phyloP scores from a whole-genome alignment of 148 eudicot species.

The Heliosperma pusillum region DNA sequence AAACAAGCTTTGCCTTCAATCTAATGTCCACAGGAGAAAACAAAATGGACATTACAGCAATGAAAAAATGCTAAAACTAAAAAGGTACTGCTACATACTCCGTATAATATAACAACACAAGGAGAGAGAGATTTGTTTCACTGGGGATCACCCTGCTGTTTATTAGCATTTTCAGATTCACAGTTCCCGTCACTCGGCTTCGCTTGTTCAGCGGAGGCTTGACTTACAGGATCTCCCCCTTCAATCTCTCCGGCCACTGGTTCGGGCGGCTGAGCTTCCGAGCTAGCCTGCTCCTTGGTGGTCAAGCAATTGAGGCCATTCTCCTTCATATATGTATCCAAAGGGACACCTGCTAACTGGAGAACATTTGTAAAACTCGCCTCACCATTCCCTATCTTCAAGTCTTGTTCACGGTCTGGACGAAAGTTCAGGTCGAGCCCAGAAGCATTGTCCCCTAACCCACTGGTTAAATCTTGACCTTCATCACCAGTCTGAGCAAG shows the following conservation, averaged over 20 bases:
- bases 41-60: conserved; percentile 17
- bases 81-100: background rate
- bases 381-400: conserved; percentile 11
- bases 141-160: conserved; percentile 17
- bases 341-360: conserved; percentile 48
- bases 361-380: conserved; percentile 51
- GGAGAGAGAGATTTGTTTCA: conserved; percentile 4
- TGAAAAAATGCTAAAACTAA: conserved; percentile 14
- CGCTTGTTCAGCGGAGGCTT: conserved; percentile 12
- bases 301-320: conserved; percentile 50
- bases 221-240: conserved; percentile 27
- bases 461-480: background rate
- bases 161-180: conserved; percentile 22
- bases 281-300: conserved; percentile 46
- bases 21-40: background rate
- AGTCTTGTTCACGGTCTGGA: conserved; percentile 36
- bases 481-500: conserved; percentile 2
- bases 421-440: conserved; percentile 49
- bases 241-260: conserved; percentile 29
- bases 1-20: conserved; percentile 19
- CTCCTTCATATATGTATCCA: conserved; percentile 53
- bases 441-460: conserved; percentile 27
- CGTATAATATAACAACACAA: background rate
- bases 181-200: conserved; percentile 20
- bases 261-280: conserved; percentile 33